Base-by-base conservation (phyloP, 75 land plant species). In the Picea sitchensis region DNA sequence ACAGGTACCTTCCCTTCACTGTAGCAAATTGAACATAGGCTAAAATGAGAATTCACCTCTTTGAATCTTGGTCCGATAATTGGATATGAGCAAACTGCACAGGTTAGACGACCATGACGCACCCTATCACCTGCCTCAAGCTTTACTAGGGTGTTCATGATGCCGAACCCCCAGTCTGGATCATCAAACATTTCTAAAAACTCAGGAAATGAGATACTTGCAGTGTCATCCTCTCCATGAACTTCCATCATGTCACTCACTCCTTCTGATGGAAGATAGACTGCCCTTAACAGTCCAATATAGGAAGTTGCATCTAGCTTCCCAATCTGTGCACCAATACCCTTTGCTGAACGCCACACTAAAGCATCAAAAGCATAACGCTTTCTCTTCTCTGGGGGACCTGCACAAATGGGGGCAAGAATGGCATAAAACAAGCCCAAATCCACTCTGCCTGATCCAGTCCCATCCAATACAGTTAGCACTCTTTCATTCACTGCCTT, bases 1-100 rank as follows among this genome's bases (percentile, higher is more conserved):
- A 86, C 61, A 2, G 99, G 99, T 58, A 97, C 98, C 82, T 95
- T 93, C 38, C 99, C 98, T 61, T 91, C 92, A 63, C 98, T 91
- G 82, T 97, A 97, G 86, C 99, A 97, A 17, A 79, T 84, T 41
- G 86, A 80, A 58, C 99, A 97, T 41, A 97, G 73, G 80, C 87
- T 97, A 73, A 97, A 92, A 30, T 79, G 85, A 11, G 87, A 75
- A 61, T 82, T 90, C 23, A 81, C 77, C 88, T 97, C 99, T 76
- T 87, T 91, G 75, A 95, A 95, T 41, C 96, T 87, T 5, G 96
- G 90, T 4, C 98, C 98, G 47, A 90, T 84, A 23, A 95, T 90
- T 26, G 94, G 92, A 79, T 93, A 95, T 2, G 86, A 79, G 79
- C 98, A 95, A 47, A 92, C 87, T 0, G 90, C 82, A 81, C 98